Conservation (phyloP, 108 stramenopile species). For the Parietichytrium sp. region DNA sequence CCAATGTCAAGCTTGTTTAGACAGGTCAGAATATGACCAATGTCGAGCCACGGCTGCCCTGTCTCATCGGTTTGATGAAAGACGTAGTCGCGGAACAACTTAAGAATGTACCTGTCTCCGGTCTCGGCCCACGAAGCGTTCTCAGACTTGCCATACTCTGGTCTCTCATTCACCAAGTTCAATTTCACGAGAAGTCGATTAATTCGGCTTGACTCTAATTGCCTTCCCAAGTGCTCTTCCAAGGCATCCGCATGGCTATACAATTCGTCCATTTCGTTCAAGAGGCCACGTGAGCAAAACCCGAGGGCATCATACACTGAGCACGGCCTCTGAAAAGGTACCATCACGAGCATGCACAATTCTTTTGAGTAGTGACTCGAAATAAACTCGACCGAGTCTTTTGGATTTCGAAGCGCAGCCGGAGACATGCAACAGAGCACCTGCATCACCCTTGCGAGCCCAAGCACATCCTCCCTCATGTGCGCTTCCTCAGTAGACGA, state of each 20-base stretch:
- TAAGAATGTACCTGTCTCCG: conserved; percentile 55
- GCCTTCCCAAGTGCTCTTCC: neutral
- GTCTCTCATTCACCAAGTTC: conserved; percentile 52
- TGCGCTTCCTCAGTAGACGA: conserved; percentile 52
- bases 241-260: conserved; percentile 41
- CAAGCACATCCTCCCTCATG: conserved; percentile 44
- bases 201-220: conserved; percentile 2
- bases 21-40: conserved; percentile 55
- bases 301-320: conserved; percentile 38
- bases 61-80: conserved; percentile 50
- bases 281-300: neutral
- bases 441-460: conserved; percentile 48
- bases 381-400: conserved; percentile 42
- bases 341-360: conserved; percentile 43
- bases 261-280: neutral
- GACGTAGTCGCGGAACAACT: conserved; percentile 58
- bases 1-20: conserved; percentile 58
- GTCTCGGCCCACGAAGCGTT: conserved; percentile 55
- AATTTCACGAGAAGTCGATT: conserved; percentile 54
- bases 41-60: conserved; percentile 54
- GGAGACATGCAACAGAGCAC: conserved; percentile 44
- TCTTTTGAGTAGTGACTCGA: conserved; percentile 53
- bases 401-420: neutral
- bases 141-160: conserved; percentile 46
- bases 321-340: conserved; percentile 43